Evolutionary conservation across 495 filamentous ascomycete species (phyloP), one percentile per base, ranked within the genome.

Genomic region (Aspergillus conjunctus): DNA sequence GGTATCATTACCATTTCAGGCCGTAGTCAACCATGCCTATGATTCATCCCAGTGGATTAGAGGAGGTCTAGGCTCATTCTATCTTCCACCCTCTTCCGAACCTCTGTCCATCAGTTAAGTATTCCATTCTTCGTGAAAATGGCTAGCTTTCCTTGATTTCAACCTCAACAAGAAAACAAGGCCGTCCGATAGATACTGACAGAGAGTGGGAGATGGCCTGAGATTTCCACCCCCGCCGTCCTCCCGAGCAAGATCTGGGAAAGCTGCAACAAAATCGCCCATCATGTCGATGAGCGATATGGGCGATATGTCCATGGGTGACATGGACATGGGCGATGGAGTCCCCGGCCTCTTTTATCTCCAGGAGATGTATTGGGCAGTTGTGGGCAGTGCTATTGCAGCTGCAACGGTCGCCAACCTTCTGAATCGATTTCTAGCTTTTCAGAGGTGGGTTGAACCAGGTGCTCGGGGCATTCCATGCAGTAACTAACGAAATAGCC

Each of bases 341-440:
- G 66, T 81, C 14, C 74, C 79, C 18, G 73, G 71, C 62, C 71
- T 79, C 7, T 73, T 76, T 58, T 64, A 76, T 45, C 65, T 87
- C 58, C 82, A 81, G 56, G 72, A 81, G 62, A 75, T 81, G 45
- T 88, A 87, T 69, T 88, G 85, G 85, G 79, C 76, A 7, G 79
- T 87, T n/a, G 78, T 83, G 15, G 86, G 84, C 1, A 75, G 79
- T 55, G 72, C 73, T 22, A 79, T 88, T 58, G 83, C 66, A n/a
- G 64, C 78, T 43, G 85, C 79, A 44, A 73, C 79, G 14, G 32
- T 80, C 0, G 74, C 80, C 44, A 83, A 87, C 53, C 11, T 85
- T 0, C 66, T 73, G 46, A 81, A 86, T 54, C 66, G 68, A 9
- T 54, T 72, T 7, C 60, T 83, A 6, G 78, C 73, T 26, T 59